Evolutionary conservation across 2,329 filamentous ascomycete genomes (phyloP).

Genomic region (Chaetomium sp.): DNA sequence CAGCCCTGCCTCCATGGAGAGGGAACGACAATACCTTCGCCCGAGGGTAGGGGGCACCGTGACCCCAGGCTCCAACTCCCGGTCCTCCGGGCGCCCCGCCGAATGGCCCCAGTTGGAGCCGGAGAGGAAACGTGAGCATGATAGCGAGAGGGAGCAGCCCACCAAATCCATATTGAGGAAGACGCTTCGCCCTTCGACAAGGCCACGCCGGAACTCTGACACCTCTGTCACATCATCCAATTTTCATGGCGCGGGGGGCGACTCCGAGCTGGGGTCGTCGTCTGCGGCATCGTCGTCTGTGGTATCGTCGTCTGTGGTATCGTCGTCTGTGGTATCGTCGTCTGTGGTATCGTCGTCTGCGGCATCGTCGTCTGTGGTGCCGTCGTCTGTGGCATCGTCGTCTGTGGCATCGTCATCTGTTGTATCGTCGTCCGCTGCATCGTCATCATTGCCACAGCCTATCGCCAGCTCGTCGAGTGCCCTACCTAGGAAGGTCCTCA

Average conservation of each 20-base stretch:
- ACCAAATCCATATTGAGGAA: conserved; percentile 34
- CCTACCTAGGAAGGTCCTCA: conserved; percentile 36
- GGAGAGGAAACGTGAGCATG: conserved; percentile 23
- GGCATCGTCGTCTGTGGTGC: neutral
- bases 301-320: neutral
- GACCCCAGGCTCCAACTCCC: conserved; percentile 28
- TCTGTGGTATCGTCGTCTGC: neutral
- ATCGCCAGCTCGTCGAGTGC: conserved; percentile 16
- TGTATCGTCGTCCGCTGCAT: neutral
- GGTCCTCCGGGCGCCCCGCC: conserved; percentile 25
- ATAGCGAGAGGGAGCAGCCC: conserved; percentile 24
- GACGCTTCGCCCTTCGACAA: conserved; percentile 25
- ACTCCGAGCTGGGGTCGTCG: conserved; percentile 28
- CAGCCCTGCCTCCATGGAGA: conserved; percentile 28
- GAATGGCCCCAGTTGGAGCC: conserved; percentile 33
- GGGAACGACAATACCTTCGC: conserved; percentile 34
- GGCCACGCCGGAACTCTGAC: conserved; percentile 36
- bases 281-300: neutral
- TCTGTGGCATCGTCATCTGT: neutral
- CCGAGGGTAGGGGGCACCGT: conserved; percentile 31
- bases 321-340: neutral
- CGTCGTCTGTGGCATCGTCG: neutral
- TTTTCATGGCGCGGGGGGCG: conserved; percentile 30
- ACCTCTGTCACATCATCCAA: conserved; percentile 36
- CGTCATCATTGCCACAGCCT: conserved; percentile 13